A percentile compares a stretch with the other conserved stretches of the same genome.
These are phyloP conservation scores for Tolypocladium endophyticum DNA, from an alignment of 2,329 filamentous ascomycete species.

Conservation along the genomic window DNA sequence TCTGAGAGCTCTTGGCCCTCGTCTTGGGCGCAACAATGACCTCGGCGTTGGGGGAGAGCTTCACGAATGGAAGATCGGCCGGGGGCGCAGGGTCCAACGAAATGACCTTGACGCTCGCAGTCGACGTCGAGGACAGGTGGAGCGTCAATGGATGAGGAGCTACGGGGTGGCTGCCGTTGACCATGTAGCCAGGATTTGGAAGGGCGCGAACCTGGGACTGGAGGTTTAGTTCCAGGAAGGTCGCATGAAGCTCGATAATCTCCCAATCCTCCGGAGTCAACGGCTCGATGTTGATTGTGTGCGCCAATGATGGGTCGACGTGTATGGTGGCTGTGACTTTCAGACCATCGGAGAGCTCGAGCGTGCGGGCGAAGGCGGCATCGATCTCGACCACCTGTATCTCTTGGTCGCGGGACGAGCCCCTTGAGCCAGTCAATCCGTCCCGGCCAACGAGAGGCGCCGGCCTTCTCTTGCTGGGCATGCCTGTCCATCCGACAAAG, in stretches of 20 bases:
- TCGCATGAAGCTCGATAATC: conserved; percentile 94
- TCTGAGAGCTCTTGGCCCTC: conserved; percentile 57
- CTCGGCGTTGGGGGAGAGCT: conserved; percentile 87
- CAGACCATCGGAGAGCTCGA: conserved; percentile 72
- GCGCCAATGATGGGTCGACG: conserved; percentile 78
- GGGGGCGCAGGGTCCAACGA: conserved; percentile 68
- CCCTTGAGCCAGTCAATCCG: conserved; percentile 51
- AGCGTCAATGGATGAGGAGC: conserved; percentile 73
- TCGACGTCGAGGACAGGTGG: conserved; percentile 90
- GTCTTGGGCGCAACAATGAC: conserved; percentile 95
- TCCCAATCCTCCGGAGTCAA: conserved; percentile 96
- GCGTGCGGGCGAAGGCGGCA: conserved; percentile 64
- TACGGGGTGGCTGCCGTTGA: conserved; percentile 37
- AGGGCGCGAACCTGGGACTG: conserved; percentile 86
- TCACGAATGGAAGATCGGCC: conserved; percentile 67
- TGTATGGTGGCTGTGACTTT: conserved; percentile 67
- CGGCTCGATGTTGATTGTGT: conserved; percentile 95
- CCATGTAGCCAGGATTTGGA: conserved; percentile 66
- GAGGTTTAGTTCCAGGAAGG: conserved; percentile 89
- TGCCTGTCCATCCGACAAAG: conserved; percentile 93
- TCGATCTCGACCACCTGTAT: conserved; percentile 75
- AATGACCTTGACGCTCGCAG: conserved; percentile 79
- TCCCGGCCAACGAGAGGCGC: conserved; percentile 65
- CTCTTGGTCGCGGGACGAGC: conserved; percentile 62
- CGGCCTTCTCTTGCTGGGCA: conserved; percentile 82